phyloP scores from a whole-genome alignment of 441 rosid species.

The Codiaeum variegatum region DNA sequence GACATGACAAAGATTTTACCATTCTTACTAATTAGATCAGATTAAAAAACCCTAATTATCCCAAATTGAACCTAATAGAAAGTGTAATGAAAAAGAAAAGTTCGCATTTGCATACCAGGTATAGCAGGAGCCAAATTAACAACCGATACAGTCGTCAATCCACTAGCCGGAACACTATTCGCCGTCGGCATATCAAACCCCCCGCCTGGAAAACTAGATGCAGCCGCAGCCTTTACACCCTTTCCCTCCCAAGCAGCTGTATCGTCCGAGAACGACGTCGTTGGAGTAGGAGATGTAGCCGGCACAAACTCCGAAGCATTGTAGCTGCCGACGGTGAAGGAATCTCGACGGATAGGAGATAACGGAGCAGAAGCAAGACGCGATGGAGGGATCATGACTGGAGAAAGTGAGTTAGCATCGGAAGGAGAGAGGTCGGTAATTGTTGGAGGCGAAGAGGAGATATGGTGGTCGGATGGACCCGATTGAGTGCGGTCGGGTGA shows the following conservation, averaged over 20 bases:
- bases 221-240: slow-evolving; percentile 27
- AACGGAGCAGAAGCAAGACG: slow-evolving; percentile 59
- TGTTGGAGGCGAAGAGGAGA: slow-evolving; percentile 30
- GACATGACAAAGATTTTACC: background rate
- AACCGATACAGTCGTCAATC: slow-evolving; percentile 66
- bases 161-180: slow-evolving; percentile 65
- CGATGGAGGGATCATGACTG: slow-evolving; percentile 75
- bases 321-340: slow-evolving; percentile 36
- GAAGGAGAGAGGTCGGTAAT: slow-evolving; percentile 48
- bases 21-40: no score
- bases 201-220: slow-evolving; percentile 45
- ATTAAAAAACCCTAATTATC: background rate
- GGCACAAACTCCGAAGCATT: slow-evolving; percentile 28
- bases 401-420: slow-evolving; percentile 56
- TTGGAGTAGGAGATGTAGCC: slow-evolving; percentile 28
- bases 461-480: slow-evolving; percentile 36
- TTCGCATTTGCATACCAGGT: slow-evolving; percentile 36
- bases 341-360: slow-evolving; percentile 45
- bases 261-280: slow-evolving; percentile 31
- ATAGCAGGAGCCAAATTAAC: slow-evolving; percentile 51
- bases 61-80: background rate
- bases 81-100: background rate
- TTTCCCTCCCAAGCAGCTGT: slow-evolving; percentile 4
- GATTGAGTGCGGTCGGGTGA: slow-evolving; percentile 41
- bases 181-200: slow-evolving; percentile 36